A percentile compares a stretch with the other conserved stretches of the same genome.
phyloP scores from a whole-genome alignment of 306 rosid genomes.

The Trifolium pratense region DNA sequence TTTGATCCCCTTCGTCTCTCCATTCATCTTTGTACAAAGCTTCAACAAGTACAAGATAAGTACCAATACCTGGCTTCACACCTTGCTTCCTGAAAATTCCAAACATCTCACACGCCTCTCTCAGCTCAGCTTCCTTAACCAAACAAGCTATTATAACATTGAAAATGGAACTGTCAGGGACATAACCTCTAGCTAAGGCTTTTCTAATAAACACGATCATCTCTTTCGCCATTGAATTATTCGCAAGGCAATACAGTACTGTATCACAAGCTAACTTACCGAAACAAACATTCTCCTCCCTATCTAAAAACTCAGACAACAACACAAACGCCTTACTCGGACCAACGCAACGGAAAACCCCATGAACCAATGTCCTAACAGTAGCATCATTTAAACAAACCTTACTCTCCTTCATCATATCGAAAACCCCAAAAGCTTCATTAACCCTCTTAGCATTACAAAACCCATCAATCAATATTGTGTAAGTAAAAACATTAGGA shows the following conservation, averaged over 20 bases:
- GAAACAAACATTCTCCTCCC: conserved; percentile 42
- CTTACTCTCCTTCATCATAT: conserved; percentile 72
- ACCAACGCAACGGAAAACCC: conserved; percentile 64
- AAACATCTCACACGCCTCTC: conserved; percentile 57
- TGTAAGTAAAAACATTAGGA: conserved; percentile 82
- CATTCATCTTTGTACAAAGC: conserved; percentile 57
- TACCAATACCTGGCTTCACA: conserved; percentile 57
- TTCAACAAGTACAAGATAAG: conserved; percentile 68
- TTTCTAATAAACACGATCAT: conserved; percentile 53
- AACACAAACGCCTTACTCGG: conserved; percentile 67
- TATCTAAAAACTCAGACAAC: conserved; percentile 55
- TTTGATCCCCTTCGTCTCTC: conserved; percentile 57
- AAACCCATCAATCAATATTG: conserved; percentile 80
- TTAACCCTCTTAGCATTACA: conserved; percentile 73
- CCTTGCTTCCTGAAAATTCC: conserved; percentile 56
- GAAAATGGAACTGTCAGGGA: conserved; percentile 59
- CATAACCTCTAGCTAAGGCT: conserved; percentile 59
- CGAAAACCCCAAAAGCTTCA: conserved; percentile 67
- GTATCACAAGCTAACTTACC: conserved; percentile 66
- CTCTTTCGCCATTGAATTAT: conserved; percentile 64
- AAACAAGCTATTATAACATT: conserved; percentile 68
- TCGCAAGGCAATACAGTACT: conserved; percentile 65
- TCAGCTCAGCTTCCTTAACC: conserved; percentile 59
- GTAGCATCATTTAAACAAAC: conserved; percentile 75
- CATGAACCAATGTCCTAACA: conserved; percentile 78